Percentiles rank a stretch among this genome's conserved stretches.
Conservation (phyloP, 129 eudicot genomes). For the Tanacetum coccineum region DNA sequence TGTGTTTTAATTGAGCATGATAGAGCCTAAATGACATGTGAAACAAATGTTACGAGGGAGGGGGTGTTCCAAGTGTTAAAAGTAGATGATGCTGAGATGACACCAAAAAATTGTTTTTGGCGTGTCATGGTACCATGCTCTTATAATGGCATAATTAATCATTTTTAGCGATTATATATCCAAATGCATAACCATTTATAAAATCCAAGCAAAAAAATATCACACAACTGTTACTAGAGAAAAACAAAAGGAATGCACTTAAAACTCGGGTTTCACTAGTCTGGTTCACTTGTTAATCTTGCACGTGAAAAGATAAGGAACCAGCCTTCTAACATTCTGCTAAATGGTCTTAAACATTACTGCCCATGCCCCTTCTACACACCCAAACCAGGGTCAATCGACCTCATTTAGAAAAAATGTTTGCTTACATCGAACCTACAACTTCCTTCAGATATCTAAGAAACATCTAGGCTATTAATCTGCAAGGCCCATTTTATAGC, state of each 20-base stretch:
- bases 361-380: conserved; percentile 3
- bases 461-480: neutral
- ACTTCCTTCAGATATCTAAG: conserved; percentile 1
- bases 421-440: neutral
- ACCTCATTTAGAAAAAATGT: neutral
- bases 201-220: no score
- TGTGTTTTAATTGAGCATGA: no score
- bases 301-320: neutral
- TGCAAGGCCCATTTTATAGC: neutral
- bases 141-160: no score
- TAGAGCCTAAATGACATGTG: no score
- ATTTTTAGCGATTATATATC: neutral
- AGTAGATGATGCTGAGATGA: no score
- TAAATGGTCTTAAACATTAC: neutral
- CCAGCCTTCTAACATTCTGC: conserved; percentile 12
- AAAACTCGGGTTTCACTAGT: neutral
- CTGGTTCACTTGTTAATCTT: neutral
- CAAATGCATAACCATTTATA: neutral
- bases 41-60: no score
- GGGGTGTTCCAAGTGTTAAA: no score
- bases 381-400: neutral
- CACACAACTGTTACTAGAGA: neutral
- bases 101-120: no score
- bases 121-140: no score
- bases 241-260: neutral